Evolutionary conservation across 2,329 filamentous ascomycete genomes (phyloP).

Genomic region (Bipolaris zeicola): DNA sequence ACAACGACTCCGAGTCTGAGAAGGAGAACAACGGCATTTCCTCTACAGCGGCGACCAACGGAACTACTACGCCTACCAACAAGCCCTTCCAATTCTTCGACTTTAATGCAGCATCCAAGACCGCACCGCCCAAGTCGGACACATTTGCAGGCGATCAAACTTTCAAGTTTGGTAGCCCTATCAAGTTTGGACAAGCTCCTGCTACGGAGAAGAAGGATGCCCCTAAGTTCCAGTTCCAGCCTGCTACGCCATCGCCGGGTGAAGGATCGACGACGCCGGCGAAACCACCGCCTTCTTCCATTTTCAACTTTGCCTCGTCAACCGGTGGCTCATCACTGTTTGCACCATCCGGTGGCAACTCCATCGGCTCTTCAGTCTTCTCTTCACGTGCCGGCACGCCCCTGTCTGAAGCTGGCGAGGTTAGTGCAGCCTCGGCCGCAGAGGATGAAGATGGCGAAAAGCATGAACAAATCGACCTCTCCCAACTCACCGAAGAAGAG

Average conservation of each 20-base stretch:
- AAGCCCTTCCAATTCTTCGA: conserved; percentile 38
- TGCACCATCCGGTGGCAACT: conserved; percentile 30
- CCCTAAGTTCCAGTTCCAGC: conserved; percentile 36
- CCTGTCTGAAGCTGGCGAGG: conserved; percentile 40
- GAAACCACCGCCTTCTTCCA: conserved; percentile 29
- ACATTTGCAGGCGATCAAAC: conserved; percentile 45
- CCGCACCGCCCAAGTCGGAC: conserved; percentile 35
- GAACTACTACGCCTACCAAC: conserved; percentile 33
- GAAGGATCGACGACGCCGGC: conserved; percentile 37
- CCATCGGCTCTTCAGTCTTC: conserved; percentile 36
- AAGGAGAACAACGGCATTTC: conserved; percentile 26
- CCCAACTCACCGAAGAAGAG: conserved; percentile 43
- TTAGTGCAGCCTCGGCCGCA: conserved; percentile 35
- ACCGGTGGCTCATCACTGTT: conserved; percentile 25
- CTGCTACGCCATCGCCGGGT: conserved; percentile 32
- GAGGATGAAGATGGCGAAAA: conserved; percentile 39
- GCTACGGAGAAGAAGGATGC: conserved; percentile 31
- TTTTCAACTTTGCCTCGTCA: conserved; percentile 34
- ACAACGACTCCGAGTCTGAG: conserved; percentile 28
- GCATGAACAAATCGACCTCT: conserved; percentile 38
- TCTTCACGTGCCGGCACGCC: conserved; percentile 47
- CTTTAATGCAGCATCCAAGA: conserved; percentile 36
- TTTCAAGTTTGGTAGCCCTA: conserved; percentile 43
- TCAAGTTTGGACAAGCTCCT: conserved; percentile 40
- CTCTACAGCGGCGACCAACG: conserved; percentile 29